phyloP scores from a whole-genome alignment of 78 protist species.

The Dictyostelium intermedium region DNA sequence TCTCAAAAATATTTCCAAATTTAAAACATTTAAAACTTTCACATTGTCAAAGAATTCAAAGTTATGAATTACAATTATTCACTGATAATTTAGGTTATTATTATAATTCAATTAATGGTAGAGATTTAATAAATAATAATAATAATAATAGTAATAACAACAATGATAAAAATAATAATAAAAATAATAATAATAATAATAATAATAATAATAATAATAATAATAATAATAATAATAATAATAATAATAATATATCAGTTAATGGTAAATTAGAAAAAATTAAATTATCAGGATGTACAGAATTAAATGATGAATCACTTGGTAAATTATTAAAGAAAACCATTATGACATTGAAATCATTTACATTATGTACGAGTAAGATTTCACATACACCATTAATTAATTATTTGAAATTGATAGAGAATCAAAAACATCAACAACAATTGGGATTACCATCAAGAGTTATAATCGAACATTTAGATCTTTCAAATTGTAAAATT shows the following conservation, averaged over 20 bases:
- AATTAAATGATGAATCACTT: conserved; percentile 7
- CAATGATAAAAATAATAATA: no score
- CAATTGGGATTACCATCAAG: background rate
- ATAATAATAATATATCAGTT: background rate
- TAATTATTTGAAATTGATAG: background rate
- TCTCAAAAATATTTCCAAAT: background rate
- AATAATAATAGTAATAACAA: no score
- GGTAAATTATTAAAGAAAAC: background rate
- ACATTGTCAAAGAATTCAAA: background rate
- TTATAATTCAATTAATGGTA: background rate
- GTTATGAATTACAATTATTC: background rate
- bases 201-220: background rate
- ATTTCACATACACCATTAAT: conserved; percentile 9
- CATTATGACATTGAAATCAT: background rate
- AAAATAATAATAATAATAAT: no score
- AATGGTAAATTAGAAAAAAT: background rate
- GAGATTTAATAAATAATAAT: background rate
- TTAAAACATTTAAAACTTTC: conserved; percentile 10
- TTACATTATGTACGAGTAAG: background rate
- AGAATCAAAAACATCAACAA: background rate
- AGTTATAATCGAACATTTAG: background rate
- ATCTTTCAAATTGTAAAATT: conserved; percentile 44
- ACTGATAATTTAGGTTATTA: background rate
- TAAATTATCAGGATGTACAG: conserved; percentile 20
- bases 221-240: background rate